These are phyloP conservation scores for Drosera capensis DNA, from an alignment of 148 eudicot species.

Conservation along the genomic window DNA sequence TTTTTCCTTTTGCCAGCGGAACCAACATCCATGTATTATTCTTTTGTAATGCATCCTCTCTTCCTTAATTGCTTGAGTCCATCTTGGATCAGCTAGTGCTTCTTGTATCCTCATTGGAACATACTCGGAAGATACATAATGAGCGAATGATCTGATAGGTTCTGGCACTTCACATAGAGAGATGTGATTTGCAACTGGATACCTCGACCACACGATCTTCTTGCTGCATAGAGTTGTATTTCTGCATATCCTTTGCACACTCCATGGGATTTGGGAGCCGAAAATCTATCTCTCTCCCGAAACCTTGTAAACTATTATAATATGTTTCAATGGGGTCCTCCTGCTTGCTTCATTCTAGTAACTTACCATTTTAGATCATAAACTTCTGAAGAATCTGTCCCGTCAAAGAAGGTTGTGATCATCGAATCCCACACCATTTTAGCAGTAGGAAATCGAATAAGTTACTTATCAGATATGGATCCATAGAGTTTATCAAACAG, in stretches of 20 bases:
- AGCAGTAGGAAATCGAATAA: neutral
- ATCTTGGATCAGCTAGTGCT: too few relatives aligned
- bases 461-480: neutral
- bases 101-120: too few relatives aligned
- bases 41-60: conserved; percentile 1
- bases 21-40: neutral
- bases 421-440: too few relatives aligned
- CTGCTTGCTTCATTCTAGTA: neutral
- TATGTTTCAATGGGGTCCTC: neutral
- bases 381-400: neutral
- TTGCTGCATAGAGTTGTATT: neutral
- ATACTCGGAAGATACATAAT: too few relatives aligned
- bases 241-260: neutral
- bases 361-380: neutral
- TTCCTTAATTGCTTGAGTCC: too few relatives aligned
- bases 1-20: neutral
- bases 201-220: neutral
- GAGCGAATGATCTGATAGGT: too few relatives aligned
- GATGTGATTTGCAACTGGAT: neutral
- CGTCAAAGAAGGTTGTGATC: neutral
- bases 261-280: too few relatives aligned
- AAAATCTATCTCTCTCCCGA: neutral
- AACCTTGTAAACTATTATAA: neutral
- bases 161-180: neutral
- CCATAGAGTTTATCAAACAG: neutral